Percentiles rank a stretch among this genome's conserved stretches.
These are phyloP conservation scores for Vigna angularis DNA, from an alignment of 306 rosid genomes.

Conservation along the genomic window DNA sequence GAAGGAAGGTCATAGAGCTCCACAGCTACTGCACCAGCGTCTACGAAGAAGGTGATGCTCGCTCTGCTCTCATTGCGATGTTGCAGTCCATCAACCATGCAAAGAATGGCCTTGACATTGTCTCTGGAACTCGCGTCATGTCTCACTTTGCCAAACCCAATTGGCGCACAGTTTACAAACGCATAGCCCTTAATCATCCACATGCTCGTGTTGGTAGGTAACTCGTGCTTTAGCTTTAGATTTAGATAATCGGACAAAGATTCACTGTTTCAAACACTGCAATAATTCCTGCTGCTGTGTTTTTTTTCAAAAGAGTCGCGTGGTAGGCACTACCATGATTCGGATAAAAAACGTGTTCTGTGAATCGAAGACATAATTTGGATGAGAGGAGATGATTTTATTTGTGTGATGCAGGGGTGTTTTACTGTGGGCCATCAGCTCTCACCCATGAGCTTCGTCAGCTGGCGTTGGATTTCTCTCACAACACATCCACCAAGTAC, in stretches of 20 bases:
- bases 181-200: slow-evolving; percentile 66
- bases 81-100: slow-evolving; percentile 66
- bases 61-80: slow-evolving; percentile 80
- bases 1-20: slow-evolving; percentile 62
- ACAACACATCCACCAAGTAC: slow-evolving; percentile 60
- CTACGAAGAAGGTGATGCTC: slow-evolving; percentile 76
- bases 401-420: slow-evolving; percentile 63
- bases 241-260: no score
- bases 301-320: neutral
- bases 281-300: neutral
- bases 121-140: slow-evolving; percentile 74
- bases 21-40: slow-evolving; percentile 81
- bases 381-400: no score
- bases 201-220: slow-evolving; percentile 67
- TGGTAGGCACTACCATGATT: neutral
- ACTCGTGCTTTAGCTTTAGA: no score
- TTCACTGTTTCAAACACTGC: slow-evolving; percentile 23
- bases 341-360: slow-evolving; percentile 23
- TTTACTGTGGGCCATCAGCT: slow-evolving; percentile 64
- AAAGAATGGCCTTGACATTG: slow-evolving; percentile 67
- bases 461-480: slow-evolving; percentile 64
- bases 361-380: no score
- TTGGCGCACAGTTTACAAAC: slow-evolving; percentile 72
- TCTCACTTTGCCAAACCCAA: slow-evolving; percentile 79
- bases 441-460: slow-evolving; percentile 53